Percentiles rank a stretch among this genome's conserved stretches.
Evolutionary conservation across 83 land plant species (phyloP).

Genomic region (Thuja plicata): DNA sequence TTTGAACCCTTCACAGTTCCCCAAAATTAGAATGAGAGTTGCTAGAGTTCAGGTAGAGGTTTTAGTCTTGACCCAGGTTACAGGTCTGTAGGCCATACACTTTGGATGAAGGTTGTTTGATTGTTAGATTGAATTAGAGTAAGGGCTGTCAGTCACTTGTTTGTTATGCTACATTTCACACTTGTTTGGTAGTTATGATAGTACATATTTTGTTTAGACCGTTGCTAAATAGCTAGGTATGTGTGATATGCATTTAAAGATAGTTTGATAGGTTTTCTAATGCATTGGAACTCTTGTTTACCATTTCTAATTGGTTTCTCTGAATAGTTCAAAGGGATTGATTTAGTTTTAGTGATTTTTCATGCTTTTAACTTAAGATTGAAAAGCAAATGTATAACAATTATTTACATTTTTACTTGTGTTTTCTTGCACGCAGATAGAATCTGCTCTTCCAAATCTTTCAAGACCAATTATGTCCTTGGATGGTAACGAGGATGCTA

Average conservation of each 20-base stretch:
- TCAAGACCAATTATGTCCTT: conserved; percentile 95
- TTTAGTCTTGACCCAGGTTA: background rate
- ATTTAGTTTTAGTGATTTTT: background rate
- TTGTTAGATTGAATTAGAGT: background rate
- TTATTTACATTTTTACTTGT: background rate
- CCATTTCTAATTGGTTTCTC: background rate
- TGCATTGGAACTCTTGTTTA: background rate
- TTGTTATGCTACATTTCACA: background rate
- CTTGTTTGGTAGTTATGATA: background rate
- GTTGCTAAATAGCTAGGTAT: background rate
- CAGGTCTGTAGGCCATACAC: background rate
- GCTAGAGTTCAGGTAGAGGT: background rate
- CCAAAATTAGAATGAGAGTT: background rate
- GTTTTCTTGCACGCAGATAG: conserved; percentile 61
- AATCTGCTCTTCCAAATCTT: conserved; percentile 87
- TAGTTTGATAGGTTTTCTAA: background rate
- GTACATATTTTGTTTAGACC: background rate
- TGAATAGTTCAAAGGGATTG: background rate
- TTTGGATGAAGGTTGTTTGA: background rate
- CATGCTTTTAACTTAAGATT: background rate
- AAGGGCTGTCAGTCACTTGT: background rate
- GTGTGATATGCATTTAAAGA: background rate
- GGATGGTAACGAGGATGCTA: conserved; percentile 94
- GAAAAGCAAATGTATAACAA: background rate
- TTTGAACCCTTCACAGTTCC: background rate